A percentile compares a stretch with the other conserved stretches of the same genome.
Evolutionary conservation across 257 asterid genomes (phyloP).

Genomic region (Buddleja alternifolia): DNA sequence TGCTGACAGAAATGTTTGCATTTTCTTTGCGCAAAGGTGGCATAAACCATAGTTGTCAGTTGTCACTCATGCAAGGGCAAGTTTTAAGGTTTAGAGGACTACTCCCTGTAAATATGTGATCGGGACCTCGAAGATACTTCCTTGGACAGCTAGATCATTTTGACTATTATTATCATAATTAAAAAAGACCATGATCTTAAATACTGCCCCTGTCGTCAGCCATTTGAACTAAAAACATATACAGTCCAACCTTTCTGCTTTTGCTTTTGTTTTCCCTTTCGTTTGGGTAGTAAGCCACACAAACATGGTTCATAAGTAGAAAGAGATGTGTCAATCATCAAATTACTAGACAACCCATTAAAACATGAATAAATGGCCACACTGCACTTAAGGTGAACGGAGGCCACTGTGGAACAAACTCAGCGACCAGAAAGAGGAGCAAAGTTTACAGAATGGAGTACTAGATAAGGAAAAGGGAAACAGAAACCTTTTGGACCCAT

Average conservation of each 20-base stretch:
- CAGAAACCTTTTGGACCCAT: not conserved
- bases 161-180: slow-evolving; percentile 1
- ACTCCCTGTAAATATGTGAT: not conserved
- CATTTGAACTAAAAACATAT: not conserved
- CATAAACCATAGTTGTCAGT: slow-evolving; percentile 7
- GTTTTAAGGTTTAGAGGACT: slow-evolving; percentile 6
- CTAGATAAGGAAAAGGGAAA: slow-evolving; percentile 14
- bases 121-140: slow-evolving; percentile 11
- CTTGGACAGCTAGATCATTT: slow-evolving; percentile 6
- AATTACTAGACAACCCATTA: slow-evolving; percentile 1
- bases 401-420: slow-evolving; percentile 5
- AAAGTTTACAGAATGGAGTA: slow-evolving; percentile 4
- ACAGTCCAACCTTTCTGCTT: not conserved
- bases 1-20: not conserved
- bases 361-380: slow-evolving; percentile 17
- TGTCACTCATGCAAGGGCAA: slow-evolving; percentile 5
- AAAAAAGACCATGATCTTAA: slow-evolving; percentile 8
- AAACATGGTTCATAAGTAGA: slow-evolving; percentile 8
- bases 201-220: not conserved
- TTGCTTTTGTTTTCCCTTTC: not conserved
- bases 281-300: not conserved
- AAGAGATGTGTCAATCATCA: not conserved
- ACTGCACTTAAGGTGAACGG: slow-evolving; percentile 11
- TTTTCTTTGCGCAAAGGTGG: slow-evolving; percentile 26
- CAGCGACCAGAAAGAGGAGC: slow-evolving; percentile 11